These are phyloP conservation scores for Harringtonia aguacate DNA, from an alignment of 2,329 filamentous ascomycete genomes.

Conservation along the genomic window DNA sequence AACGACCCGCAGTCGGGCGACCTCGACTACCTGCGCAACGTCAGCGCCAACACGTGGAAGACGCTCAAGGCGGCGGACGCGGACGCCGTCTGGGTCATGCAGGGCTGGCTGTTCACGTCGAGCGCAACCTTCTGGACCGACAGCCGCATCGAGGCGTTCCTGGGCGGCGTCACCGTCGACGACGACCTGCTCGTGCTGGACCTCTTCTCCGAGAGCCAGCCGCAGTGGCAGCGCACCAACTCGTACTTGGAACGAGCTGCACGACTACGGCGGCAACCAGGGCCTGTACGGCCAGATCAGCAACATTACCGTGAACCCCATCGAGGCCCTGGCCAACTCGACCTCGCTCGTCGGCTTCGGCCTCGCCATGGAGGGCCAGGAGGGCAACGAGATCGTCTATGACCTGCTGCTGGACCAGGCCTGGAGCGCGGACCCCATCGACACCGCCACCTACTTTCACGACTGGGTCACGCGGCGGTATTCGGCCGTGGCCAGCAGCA, in stretches of 20 bases:
- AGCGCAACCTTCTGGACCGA: slow-evolving; percentile 31
- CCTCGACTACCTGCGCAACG: slow-evolving; percentile 27
- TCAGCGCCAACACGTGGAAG: slow-evolving; percentile 30
- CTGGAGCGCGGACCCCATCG: slow-evolving; percentile 31
- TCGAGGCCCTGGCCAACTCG: slow-evolving; percentile 30
- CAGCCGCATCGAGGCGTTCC: slow-evolving; percentile 34
- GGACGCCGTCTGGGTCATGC: slow-evolving; percentile 39
- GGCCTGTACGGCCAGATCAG: slow-evolving; percentile 38
- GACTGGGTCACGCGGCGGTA: slow-evolving; percentile 35
- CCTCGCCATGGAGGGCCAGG: slow-evolving; percentile 36
- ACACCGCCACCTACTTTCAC: slow-evolving; percentile 32
- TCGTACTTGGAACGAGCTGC: slow-evolving; percentile 43
- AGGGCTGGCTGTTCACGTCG: slow-evolving; percentile 38
- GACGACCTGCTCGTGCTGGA: slow-evolving; percentile 39
- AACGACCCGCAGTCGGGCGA: slow-evolving; percentile 35
- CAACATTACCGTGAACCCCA: slow-evolving; percentile 34
- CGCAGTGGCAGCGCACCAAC: slow-evolving; percentile 38
- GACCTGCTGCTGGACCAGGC: slow-evolving; percentile 39
- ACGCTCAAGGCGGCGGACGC: slow-evolving; percentile 36
- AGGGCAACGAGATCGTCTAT: slow-evolving; percentile 42
- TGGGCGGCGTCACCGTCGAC: slow-evolving; percentile 30
- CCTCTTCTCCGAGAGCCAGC: slow-evolving; percentile 35
- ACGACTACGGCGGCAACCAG: slow-evolving; percentile 37
- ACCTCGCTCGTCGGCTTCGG: slow-evolving; percentile 35
- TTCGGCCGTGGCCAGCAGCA: no score